Percentiles rank a stretch among this genome's conserved stretches.
These are phyloP conservation scores for Colletotrichum tamarilloi DNA, from an alignment of 2,329 filamentous ascomycete species.

Conservation along the genomic window DNA sequence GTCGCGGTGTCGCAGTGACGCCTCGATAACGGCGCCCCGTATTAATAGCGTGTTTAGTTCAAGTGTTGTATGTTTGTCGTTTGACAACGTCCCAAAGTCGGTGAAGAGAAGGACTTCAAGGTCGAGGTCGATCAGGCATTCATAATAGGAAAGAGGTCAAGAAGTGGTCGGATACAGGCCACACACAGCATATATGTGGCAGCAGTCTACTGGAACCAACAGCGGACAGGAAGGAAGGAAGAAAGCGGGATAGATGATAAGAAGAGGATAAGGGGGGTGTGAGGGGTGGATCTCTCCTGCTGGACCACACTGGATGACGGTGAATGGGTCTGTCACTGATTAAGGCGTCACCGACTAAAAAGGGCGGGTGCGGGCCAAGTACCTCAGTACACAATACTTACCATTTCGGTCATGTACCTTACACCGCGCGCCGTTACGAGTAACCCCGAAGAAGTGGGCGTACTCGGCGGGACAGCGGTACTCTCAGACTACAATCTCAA, in stretches of 20 bases:
- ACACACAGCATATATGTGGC: conserved; percentile 34
- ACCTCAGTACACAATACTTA: conserved; percentile 7
- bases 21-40: conserved; percentile 17
- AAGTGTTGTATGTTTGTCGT: conserved; percentile 4
- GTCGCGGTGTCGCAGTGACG: conserved; percentile 31
- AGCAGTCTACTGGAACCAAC: conserved; percentile 32
- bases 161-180: conserved; percentile 3
- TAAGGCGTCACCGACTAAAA: conserved; percentile 34
- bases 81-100: conserved; percentile 12
- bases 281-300: conserved; percentile 10
- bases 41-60: neutral
- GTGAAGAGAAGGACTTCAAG: neutral
- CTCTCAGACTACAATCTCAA: conserved; percentile 1
- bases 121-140: neutral
- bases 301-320: conserved; percentile 28
- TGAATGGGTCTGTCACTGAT: conserved; percentile 34
- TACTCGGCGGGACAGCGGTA: conserved; percentile 19
- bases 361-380: neutral
- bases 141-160: conserved; percentile 3
- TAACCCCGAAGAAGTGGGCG: conserved; percentile 29
- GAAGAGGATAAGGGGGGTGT: conserved; percentile 30
- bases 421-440: conserved; percentile 26
- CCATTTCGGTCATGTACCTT: conserved; percentile 9
- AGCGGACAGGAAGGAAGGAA: conserved; percentile 25
- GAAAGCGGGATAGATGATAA: conserved; percentile 35